Conservation (phyloP, 139 green algal genomes). For the Tetraselmis striata region DNA sequence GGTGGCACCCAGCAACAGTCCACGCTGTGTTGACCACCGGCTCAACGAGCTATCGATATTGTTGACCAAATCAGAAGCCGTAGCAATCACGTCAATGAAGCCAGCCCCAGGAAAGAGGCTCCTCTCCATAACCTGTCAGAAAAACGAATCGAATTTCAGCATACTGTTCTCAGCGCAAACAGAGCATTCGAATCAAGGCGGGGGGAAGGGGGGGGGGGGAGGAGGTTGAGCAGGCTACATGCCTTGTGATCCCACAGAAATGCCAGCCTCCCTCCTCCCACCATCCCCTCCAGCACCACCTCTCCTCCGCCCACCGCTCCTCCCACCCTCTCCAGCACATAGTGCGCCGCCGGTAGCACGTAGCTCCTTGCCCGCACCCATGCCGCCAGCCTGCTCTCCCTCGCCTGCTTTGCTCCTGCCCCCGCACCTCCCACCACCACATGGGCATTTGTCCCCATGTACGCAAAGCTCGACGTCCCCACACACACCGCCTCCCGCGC, state of each 20-base stretch:
- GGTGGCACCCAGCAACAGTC: too few species aligned
- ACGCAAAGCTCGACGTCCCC: constrained; percentile 42
- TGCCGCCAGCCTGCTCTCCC: neutral
- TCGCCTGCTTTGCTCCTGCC: neutral
- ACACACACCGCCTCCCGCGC: neutral
- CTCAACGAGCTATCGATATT: too few species aligned
- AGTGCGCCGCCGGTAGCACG: neutral
- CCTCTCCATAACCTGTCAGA: neutral
- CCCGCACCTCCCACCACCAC: neutral
- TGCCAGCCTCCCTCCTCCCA: neutral
- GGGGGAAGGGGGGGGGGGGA: too few species aligned
- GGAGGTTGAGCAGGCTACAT: neutral
- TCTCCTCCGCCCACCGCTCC: neutral
- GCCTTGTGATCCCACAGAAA: neutral
- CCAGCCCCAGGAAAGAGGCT: neutral
- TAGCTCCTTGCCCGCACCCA: neutral
- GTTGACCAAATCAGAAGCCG: too few species aligned
- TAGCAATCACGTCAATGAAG: neutral
- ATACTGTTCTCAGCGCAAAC: neutral
- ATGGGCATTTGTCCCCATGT: constrained; percentile 53
- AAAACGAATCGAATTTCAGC: neutral
- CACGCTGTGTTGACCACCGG: too few species aligned
- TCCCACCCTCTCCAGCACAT: neutral
- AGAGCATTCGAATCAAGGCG: too few species aligned
- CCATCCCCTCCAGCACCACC: neutral